phyloP scores from a whole-genome alignment of 768 basidiomycete species.

The Galerina marginata region DNA sequence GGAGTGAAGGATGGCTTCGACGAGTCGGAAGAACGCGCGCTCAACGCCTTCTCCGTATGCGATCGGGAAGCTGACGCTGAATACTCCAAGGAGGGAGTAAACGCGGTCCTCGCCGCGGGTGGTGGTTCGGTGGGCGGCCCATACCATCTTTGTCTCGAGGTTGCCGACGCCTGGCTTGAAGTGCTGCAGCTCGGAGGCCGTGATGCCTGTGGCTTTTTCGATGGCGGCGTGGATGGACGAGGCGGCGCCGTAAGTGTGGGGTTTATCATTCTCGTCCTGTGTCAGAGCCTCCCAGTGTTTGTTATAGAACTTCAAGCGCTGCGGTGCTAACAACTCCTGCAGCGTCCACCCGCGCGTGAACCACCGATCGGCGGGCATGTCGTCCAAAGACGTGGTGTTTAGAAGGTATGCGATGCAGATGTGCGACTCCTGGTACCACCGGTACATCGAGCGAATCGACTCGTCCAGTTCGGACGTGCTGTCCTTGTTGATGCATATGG shows the following conservation, averaged over 20 bases:
- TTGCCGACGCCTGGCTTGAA: constrained; percentile 5
- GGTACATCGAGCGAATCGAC: not conserved
- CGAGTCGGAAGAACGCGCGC: constrained; percentile 19
- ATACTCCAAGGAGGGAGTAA: constrained; percentile 18
- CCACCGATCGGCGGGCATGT: not conserved
- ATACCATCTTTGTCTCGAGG: constrained; percentile 11
- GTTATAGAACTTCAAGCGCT: not conserved
- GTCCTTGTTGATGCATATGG: not conserved
- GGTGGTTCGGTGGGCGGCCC: constrained; percentile 10
- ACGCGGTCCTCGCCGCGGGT: constrained; percentile 17
- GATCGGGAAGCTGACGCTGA: constrained; percentile 17
- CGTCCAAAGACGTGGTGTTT: not conserved
- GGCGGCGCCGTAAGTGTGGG: not conserved
- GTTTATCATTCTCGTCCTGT: constrained; percentile 1
- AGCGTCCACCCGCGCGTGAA: too few species aligned
- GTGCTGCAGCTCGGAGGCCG: not conserved
- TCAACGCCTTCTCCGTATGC: constrained; percentile 19
- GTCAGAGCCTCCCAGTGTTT: not conserved
- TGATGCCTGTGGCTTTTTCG: constrained; percentile 15
- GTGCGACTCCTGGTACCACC: not conserved
- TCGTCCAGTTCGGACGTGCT: too few species aligned
- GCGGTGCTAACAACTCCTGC: not conserved
- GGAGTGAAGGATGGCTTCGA: constrained; percentile 9
- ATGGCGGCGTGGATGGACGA: not conserved
- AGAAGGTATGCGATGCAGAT: not conserved